These are phyloP conservation scores for Globisporangium solare DNA, from an alignment of 352 stramenopile species.

Conservation along the genomic window DNA sequence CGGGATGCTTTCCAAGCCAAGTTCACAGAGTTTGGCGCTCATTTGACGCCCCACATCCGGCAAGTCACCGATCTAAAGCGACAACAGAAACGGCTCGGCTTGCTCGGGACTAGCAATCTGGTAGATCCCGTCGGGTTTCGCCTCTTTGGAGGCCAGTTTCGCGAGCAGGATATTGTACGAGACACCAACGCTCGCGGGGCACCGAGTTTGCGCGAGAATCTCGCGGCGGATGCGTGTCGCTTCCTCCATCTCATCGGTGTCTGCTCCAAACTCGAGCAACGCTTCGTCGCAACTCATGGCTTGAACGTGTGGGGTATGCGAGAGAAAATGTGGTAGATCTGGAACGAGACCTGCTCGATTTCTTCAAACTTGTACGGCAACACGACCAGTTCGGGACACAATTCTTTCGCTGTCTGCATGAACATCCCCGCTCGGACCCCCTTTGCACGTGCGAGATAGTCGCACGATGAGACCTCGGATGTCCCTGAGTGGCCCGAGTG, in stretches of 20 bases:
- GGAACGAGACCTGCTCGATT: constrained; percentile 87
- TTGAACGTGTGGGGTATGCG: constrained; percentile 85
- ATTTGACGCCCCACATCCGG: constrained; percentile 76
- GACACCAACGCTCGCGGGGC: constrained; percentile 91
- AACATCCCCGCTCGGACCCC: constrained; percentile 94
- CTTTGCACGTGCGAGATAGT: constrained; percentile 91
- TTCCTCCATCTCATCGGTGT: constrained; percentile 62
- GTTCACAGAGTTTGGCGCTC: constrained; percentile 58
- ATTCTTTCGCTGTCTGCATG: constrained; percentile 86
- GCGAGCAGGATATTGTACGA: constrained; percentile 93
- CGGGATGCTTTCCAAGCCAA: constrained; percentile 53
- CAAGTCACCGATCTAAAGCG: constrained; percentile 65
- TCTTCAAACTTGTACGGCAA: constrained; percentile 93
- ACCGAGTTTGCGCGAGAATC: constrained; percentile 82
- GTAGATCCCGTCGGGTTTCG: constrained; percentile 90
- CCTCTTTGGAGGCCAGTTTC: constrained; percentile 90
- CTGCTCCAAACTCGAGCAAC: constrained; percentile 84
- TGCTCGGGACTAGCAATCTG: constrained; percentile 37
- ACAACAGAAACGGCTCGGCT: constrained; percentile 60
- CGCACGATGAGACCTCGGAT: constrained; percentile 94
- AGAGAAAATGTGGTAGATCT: constrained; percentile 92
- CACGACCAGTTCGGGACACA: constrained; percentile 91
- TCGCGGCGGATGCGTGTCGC: constrained; percentile 56
- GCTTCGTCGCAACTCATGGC: constrained; percentile 96
- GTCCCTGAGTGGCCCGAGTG: constrained; percentile 76